These are phyloP conservation scores for Ophiostoma perfectum DNA, from an alignment of 2,329 filamentous ascomycete species.

Conservation along the genomic window DNA sequence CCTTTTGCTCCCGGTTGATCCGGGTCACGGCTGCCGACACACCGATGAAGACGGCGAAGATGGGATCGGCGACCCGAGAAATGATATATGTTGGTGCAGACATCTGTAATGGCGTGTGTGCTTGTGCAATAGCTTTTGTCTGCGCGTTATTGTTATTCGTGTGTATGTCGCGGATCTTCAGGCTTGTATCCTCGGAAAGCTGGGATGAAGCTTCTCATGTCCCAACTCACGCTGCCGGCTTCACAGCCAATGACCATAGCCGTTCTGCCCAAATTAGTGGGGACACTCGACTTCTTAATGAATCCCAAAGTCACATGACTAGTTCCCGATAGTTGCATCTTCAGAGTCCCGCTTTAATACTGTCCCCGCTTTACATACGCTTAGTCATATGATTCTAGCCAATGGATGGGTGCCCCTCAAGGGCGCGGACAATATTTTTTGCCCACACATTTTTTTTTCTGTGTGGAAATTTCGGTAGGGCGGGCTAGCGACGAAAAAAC, in stretches of 20 bases:
- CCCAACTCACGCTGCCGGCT: background rate
- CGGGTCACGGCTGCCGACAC: constrained; percentile 50
- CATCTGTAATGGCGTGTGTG: constrained; percentile 36
- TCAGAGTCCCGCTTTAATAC: background rate
- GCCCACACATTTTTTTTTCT: constrained; percentile 27
- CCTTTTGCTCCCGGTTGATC: constrained; percentile 57
- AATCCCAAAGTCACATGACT: background rate
- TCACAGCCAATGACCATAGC: background rate
- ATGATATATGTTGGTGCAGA: constrained; percentile 54
- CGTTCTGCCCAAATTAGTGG: too few relatives aligned
- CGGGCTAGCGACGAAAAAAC: constrained; percentile 24
- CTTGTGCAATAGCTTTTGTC: background rate
- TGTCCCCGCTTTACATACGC: background rate
- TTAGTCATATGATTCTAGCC: constrained; percentile 15
- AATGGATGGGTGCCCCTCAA: background rate
- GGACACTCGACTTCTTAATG: too few relatives aligned
- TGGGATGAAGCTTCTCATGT: background rate
- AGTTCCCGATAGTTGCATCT: background rate
- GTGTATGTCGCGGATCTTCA: background rate
- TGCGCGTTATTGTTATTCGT: background rate
- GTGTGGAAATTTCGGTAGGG: constrained; percentile 22
- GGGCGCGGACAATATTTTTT: constrained; percentile 24
- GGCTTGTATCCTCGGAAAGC: background rate
- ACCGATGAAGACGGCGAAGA: constrained; percentile 55
- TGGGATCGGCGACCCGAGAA: constrained; percentile 52